These are phyloP conservation scores for Ramichloridium luteum DNA, from an alignment of 2,329 filamentous ascomycete genomes.

Conservation along the genomic window DNA sequence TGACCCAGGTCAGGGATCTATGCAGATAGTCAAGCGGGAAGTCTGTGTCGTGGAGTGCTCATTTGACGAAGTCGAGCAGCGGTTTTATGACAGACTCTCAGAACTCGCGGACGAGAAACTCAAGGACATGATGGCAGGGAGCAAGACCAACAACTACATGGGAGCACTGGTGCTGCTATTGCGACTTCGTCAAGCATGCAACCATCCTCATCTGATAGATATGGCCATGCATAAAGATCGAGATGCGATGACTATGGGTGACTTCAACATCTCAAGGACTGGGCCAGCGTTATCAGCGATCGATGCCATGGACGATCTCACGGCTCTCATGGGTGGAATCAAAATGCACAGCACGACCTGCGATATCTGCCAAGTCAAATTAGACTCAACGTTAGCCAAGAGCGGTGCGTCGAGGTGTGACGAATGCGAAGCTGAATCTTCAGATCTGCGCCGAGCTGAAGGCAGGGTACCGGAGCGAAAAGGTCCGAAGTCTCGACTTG, in stretches of 20 bases:
- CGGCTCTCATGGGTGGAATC: conserved; percentile 75
- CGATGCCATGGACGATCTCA: conserved; percentile 66
- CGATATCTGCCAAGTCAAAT: conserved; percentile 64
- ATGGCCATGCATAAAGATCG: conserved; percentile 77
- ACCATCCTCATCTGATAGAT: conserved; percentile 80
- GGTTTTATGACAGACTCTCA: conserved; percentile 76
- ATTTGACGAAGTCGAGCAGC: conserved; percentile 67
- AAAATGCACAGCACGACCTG: conserved; percentile 67
- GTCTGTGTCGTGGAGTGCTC: conserved; percentile 67
- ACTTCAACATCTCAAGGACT: no score
- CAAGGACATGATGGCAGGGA: conserved; percentile 69
- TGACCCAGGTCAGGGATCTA: conserved; percentile 46
- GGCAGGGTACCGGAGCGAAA: conserved; percentile 19
- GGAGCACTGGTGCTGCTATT: conserved; percentile 87
- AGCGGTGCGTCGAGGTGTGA: conserved; percentile 49
- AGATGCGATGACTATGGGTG: conserved; percentile 58
- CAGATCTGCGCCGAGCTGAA: conserved; percentile 49
- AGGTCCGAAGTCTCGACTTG: conserved; percentile 14
- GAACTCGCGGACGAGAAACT: conserved; percentile 75
- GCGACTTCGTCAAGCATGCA: conserved; percentile 82
- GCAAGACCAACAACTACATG: conserved; percentile 72
- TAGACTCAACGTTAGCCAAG: conserved; percentile 45
- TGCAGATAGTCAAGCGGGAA: conserved; percentile 85
- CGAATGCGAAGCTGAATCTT: conserved; percentile 65
- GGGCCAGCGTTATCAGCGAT: conserved; percentile 34